Evolutionary conservation across 768 basidiomycete genomes (phyloP), one percentile per base, ranked within the genome.

Genomic region (Galerina marginata): DNA sequence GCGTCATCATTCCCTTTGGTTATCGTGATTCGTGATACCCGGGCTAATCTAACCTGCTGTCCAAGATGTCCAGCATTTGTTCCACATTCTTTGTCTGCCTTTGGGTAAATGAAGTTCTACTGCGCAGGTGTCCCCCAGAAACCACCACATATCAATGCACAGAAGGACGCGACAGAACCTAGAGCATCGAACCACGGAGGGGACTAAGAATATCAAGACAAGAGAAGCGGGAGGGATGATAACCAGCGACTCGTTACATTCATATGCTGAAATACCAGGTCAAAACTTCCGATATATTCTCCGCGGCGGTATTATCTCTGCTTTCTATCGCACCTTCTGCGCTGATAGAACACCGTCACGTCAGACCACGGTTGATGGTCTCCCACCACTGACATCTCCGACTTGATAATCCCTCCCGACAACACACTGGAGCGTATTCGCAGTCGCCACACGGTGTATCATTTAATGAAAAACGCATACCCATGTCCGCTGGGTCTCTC

Each of bases 271-370:
- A 52, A 53, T 53, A 59, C 20, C 42, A 10, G n/a, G 23, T 14
- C 12, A 53, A n/a, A 26, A 33, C 40, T 25, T 25, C 53, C 42
- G 53, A 54, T 7, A 54, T 59, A 51, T 52, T 43, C 39, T 49
- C 58, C 37, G 38, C 51, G 42, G 49, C 39, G 23, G 40, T 37
- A 11, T 47, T 53, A 45, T 38, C 51, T 43, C 42, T 59, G 47
- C 54, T 45, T 40, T 50, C 25, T 26, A 39, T 56, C 55, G 29
- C 47, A 54, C 54, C 51, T 59, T 59, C 54, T 63, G 65, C 59
- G 59, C 56, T 54, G 65, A 60, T 66, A 63, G 61, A 59, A 49
- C 47, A 26, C 52, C 51, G 61, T 66, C 61, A 63, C 43, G 23
- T 53, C 51, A 54, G 40, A 3, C 25, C 3, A 11, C 25, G 42